A percentile compares a stretch with the other conserved stretches of the same genome.
Conservation (phyloP, 1,284 basidiomycete species). For the Heterobasidion occidentale region DNA sequence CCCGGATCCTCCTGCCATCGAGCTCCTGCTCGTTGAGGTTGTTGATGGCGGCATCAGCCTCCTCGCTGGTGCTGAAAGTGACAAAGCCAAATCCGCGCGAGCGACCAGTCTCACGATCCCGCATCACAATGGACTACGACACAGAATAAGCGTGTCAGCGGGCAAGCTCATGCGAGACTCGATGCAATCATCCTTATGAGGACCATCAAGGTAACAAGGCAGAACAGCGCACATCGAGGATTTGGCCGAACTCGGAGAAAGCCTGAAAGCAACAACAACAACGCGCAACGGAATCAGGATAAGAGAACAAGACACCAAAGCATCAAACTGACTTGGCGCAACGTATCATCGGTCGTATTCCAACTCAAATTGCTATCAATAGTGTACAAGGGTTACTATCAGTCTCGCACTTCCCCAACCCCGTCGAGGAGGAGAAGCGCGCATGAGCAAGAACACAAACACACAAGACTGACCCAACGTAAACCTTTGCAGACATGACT, state of each 20-base stretch:
- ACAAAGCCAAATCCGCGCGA: constrained; percentile 97
- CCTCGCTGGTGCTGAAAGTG: constrained; percentile 53
- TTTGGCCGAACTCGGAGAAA: constrained; percentile 58
- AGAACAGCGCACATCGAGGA: constrained; percentile 63
- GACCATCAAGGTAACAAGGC: background rate
- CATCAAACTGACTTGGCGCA: constrained; percentile 73
- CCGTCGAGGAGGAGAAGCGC: constrained; percentile 11
- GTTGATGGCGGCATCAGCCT: constrained; percentile 78
- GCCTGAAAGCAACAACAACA: constrained; percentile 47
- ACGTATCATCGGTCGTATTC: constrained; percentile 89
- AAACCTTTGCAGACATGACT: constrained; percentile 72
- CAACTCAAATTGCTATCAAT: constrained; percentile 80
- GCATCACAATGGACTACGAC: constrained; percentile 86
- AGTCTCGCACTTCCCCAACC: constrained; percentile 16
- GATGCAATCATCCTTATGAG: constrained; percentile 8
- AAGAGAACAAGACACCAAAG: constrained; percentile 14
- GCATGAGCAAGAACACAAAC: constrained; percentile 8
- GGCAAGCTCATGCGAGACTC: background rate
- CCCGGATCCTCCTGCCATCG: constrained; percentile 89
- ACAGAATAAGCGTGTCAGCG: background rate
- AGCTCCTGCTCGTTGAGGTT: constrained; percentile 88
- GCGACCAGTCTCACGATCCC: constrained; percentile 93
- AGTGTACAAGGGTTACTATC: constrained; percentile 18
- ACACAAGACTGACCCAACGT: constrained; percentile 69
- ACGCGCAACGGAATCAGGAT: constrained; percentile 23